Evolutionary conservation across 2,329 filamentous ascomycete species (phyloP), one percentile per base, ranked within the genome.

Genomic region (Aspergillus floridensis): DNA sequence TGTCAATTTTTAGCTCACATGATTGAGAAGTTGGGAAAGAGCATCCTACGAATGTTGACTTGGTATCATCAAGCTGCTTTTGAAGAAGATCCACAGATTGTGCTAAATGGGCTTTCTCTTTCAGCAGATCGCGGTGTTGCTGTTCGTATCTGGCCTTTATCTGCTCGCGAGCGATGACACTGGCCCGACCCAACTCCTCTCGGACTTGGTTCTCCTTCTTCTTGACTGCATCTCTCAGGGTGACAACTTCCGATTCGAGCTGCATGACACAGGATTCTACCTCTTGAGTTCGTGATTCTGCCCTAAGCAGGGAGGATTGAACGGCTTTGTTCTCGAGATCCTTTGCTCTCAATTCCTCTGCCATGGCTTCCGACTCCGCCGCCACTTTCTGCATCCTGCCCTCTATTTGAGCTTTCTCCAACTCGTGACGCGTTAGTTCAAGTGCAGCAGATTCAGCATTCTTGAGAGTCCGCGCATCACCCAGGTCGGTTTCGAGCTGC

Each of bases 131-230:
- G 56, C 72, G 66, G 8, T 71, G 44, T 46, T 70, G 64, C 56
- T 70, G 68, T 38, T 75, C 71, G n/a, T 70, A 73, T 32, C 57
- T 66, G 12, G 65, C 68, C 49, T 59, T 69, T 48, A 65, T 65
- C 48, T 72, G 65, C 16, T 73, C 69, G 47, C 67, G 69, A 6
- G 66, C 59, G n/a, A 64, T 56, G 16, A 66, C 52, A 54, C 69
- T 69, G 47, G 73, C 75, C 63, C 72, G 66, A 21, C 64, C 67
- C 57, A 74, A 31, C 59, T 75, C 71, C 38, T 72, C 67, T 21
- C 69, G 67, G 12, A 74, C 56, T n/a, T 58, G 69, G 16, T 59
- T 58, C 49, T 75, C 72, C 8, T 63, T 62, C 0, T 59, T 41
- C 14, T 60, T 53, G 2, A 66, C 48, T 22, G 70, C 65, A n/a